These are phyloP conservation scores for Mycena haematopus DNA, from an alignment of 768 basidiomycete genomes.

Conservation along the genomic window DNA sequence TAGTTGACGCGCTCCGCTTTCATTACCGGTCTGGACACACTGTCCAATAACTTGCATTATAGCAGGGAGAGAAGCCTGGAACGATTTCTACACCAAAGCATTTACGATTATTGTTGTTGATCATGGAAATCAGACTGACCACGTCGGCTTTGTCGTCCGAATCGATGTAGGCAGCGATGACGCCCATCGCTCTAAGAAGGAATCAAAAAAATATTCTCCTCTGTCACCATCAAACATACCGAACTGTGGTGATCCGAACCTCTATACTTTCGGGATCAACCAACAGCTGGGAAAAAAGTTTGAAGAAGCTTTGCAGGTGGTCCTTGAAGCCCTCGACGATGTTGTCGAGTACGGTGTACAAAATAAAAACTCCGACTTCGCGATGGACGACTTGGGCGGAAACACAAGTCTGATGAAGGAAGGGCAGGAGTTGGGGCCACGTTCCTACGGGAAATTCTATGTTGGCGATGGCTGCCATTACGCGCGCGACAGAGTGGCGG, in stretches of 20 bases:
- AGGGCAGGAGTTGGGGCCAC: slow-evolving; percentile 90
- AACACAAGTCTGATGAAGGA: slow-evolving; percentile 79
- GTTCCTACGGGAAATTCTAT: slow-evolving; percentile 80
- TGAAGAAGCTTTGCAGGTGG: slow-evolving; percentile 76
- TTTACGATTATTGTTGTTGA: slow-evolving; percentile 10
- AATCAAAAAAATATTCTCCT: slow-evolving; percentile 17
- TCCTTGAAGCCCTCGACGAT: slow-evolving; percentile 90
- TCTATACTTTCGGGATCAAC: slow-evolving; percentile 86
- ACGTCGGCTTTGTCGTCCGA: slow-evolving; percentile 86
- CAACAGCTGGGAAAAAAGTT: slow-evolving; percentile 76
- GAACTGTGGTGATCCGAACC: slow-evolving; percentile 88
- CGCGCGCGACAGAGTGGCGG: slow-evolving; percentile 90
- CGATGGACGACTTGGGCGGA: slow-evolving; percentile 76
- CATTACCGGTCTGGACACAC: slow-evolving; percentile 79
- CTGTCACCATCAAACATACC: slow-evolving; percentile 47
- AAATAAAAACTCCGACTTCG: slow-evolving; percentile 90
- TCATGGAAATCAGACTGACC: slow-evolving; percentile 52
- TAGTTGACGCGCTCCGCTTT: slow-evolving; percentile 81
- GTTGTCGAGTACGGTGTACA: slow-evolving; percentile 90
- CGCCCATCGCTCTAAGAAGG: slow-evolving; percentile 74
- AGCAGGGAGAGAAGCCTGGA: slow-evolving; percentile 84
- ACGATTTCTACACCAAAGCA: slow-evolving; percentile 63
- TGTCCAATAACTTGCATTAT: slow-evolving; percentile 92
- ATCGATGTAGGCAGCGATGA: slow-evolving; percentile 93
- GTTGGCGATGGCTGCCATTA: slow-evolving; percentile 90